These are phyloP conservation scores for Penicillium freii DNA, from an alignment of 2,329 filamentous ascomycete species.

Conservation along the genomic window DNA sequence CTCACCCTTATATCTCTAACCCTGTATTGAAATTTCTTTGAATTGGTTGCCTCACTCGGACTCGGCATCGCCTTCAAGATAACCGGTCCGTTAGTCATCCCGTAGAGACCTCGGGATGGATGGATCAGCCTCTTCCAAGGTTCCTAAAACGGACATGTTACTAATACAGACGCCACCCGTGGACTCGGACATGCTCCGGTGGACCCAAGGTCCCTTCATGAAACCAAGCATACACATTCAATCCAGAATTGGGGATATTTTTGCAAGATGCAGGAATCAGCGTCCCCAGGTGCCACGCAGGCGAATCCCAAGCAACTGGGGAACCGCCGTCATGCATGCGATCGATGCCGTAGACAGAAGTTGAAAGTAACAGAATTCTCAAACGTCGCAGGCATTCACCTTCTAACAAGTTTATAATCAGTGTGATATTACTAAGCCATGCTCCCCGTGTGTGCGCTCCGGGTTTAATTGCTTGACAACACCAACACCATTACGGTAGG, in stretches of 20 bases:
- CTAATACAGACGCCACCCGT: no score
- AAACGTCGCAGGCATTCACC: not conserved
- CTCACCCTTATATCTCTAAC: no score
- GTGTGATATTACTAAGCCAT: not conserved
- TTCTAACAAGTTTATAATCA: not conserved
- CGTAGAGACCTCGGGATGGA: no score
- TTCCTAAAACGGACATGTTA: no score
- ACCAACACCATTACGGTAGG: not conserved
- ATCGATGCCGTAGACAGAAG: not conserved
- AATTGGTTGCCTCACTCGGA: no score
- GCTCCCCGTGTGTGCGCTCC: not conserved
- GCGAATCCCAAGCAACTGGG: not conserved
- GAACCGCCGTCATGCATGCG: not conserved
- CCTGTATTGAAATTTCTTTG: no score
- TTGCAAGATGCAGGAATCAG: not conserved
- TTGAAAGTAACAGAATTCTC: not conserved
- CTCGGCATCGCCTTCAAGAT: no score
- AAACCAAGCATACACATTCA: not conserved
- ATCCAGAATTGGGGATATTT: not conserved
- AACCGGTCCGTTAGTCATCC: no score
- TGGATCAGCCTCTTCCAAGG: no score
- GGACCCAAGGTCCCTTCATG: no score
- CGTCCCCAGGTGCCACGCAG: not conserved
- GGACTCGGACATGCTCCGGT: no score
- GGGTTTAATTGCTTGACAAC: not conserved